These are phyloP conservation scores for Alternaria brassicae DNA, from an alignment of 2,329 filamentous ascomycete species.

Conservation along the genomic window DNA sequence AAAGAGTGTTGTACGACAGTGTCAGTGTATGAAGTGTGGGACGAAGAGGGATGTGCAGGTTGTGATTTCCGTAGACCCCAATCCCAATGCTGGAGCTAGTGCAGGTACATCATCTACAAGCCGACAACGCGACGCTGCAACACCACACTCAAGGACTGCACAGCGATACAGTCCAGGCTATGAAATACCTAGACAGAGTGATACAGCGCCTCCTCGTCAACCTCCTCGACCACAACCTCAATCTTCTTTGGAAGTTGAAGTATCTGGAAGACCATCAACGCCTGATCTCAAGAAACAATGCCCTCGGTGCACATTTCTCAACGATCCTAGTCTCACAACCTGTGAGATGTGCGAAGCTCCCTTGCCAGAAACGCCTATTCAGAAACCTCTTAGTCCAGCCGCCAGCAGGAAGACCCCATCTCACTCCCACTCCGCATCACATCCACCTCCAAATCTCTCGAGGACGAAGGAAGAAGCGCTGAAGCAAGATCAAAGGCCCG, in stretches of 20 bases:
- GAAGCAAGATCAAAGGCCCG: constrained; percentile 24
- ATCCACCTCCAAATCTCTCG: constrained; percentile 28
- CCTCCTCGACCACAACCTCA: constrained; percentile 25
- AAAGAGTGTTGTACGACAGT: constrained; percentile 41
- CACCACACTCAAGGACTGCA: constrained; percentile 24
- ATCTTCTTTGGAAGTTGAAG: constrained; percentile 10
- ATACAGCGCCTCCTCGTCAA: constrained; percentile 23
- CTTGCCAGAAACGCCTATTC: constrained; percentile 32
- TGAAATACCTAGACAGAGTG: constrained; percentile 30
- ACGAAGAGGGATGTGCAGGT: constrained; percentile 46
- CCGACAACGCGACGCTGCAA: constrained; percentile 23
- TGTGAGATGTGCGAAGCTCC: constrained; percentile 46
- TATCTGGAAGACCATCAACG: constrained; percentile 24
- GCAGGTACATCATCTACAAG: constrained; percentile 10
- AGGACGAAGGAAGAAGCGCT: constrained; percentile 9
- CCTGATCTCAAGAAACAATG: constrained; percentile 45
- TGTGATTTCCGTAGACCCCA: constrained; percentile 44
- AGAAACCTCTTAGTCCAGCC: constrained; percentile 35
- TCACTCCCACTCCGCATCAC: constrained; percentile 41
- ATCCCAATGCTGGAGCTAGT: constrained; percentile 22
- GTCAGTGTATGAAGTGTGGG: constrained; percentile 48
- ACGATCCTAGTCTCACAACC: constrained; percentile 37
- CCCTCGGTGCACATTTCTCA: constrained; percentile 46
- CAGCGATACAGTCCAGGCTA: constrained; percentile 40
- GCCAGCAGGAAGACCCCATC: constrained; percentile 17